A percentile compares a stretch with the other conserved stretches of the same genome.
phyloP scores from a whole-genome alignment of 768 basidiomycete genomes.

The Pleurotus giganteus region DNA sequence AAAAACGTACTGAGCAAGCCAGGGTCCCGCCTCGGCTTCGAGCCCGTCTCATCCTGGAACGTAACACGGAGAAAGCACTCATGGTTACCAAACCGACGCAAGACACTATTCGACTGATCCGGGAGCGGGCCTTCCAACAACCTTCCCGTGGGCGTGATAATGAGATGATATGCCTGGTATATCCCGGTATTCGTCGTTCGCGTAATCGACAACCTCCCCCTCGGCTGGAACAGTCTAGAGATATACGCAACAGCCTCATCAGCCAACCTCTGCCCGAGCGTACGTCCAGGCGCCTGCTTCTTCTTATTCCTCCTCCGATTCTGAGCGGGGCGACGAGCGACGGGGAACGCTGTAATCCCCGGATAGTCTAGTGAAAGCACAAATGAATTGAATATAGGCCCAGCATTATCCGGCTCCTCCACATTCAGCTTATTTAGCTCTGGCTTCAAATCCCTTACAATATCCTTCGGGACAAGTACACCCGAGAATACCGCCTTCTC shows the following conservation, averaged over 20 bases:
- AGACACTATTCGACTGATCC: constrained; percentile 17
- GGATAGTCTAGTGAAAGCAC: constrained; percentile 1
- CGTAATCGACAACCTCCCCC: constrained; percentile 8
- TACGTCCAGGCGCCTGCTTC: constrained; percentile 5
- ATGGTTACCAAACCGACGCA: constrained; percentile 29
- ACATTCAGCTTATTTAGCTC: constrained; percentile 19
- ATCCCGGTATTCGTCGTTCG: constrained; percentile 11
- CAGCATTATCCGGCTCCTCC: not conserved
- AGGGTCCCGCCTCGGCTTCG: constrained; percentile 31
- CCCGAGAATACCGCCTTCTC: constrained; percentile 33
- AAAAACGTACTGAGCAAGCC: constrained; percentile 19
- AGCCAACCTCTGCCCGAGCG: constrained; percentile 12
- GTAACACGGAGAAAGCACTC: constrained; percentile 47
- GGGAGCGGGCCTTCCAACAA: constrained; percentile 37
- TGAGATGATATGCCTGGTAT: constrained; percentile 32
- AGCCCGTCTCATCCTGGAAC: constrained; percentile 45
- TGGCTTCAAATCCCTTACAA: constrained; percentile 16
- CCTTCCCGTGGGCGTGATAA: constrained; percentile 36
- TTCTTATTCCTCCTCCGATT: not conserved
- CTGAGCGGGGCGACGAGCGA: not conserved
- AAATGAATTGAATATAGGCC: constrained; percentile 5
- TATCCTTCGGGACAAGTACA: constrained; percentile 22
- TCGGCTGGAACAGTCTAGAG: constrained; percentile 7
- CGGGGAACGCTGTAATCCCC: not conserved
- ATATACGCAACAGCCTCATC: constrained; percentile 13